Evolutionary conservation across 2,329 filamentous ascomycete species (phyloP).

Genomic region (Hypoxylon sp.): DNA sequence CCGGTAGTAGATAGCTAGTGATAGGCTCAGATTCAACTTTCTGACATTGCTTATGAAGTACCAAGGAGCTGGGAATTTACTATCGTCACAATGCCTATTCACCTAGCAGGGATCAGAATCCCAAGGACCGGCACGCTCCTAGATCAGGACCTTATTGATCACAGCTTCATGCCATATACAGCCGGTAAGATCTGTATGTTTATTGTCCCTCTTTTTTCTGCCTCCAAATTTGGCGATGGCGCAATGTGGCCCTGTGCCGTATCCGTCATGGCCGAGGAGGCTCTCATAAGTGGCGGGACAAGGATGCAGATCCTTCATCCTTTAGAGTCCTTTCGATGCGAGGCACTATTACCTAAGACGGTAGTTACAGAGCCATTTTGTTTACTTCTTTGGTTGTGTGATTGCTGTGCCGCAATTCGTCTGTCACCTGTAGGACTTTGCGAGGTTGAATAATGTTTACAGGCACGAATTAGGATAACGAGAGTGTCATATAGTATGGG

Average conservation of each 20-base stretch:
- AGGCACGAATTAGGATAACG: neutral
- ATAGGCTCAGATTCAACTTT: conserved; percentile 6
- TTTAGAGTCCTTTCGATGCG: conserved; percentile 21
- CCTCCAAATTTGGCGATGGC: conserved; percentile 15
- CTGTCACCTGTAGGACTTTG: conserved; percentile 1
- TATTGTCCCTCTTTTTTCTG: conserved; percentile 2
- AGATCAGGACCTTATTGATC: conserved; percentile 6
- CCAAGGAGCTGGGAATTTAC: conserved; percentile 3
- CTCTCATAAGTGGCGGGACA: conserved; percentile 19
- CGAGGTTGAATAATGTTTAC: conserved; percentile 7
- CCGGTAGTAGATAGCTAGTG: neutral
- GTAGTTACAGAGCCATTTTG: conserved; percentile 15
- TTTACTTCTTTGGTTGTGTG: conserved; percentile 4
- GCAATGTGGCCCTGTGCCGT: neutral
- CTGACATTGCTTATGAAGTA: neutral
- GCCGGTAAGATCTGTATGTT: conserved; percentile 1
- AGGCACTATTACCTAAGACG: conserved; percentile 23
- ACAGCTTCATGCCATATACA: conserved; percentile 2
- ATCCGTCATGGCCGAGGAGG: conserved; percentile 14
- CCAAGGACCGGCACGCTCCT: conserved; percentile 2
- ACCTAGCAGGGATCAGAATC: conserved; percentile 11
- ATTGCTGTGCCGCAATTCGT: conserved; percentile 7
- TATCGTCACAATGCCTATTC: neutral
- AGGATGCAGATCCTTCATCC: conserved; percentile 27
- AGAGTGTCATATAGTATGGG: neutral